Evolutionary conservation across 2,329 filamentous ascomycete genomes (phyloP).

Genomic region (Clarireedia monteithiana): DNA sequence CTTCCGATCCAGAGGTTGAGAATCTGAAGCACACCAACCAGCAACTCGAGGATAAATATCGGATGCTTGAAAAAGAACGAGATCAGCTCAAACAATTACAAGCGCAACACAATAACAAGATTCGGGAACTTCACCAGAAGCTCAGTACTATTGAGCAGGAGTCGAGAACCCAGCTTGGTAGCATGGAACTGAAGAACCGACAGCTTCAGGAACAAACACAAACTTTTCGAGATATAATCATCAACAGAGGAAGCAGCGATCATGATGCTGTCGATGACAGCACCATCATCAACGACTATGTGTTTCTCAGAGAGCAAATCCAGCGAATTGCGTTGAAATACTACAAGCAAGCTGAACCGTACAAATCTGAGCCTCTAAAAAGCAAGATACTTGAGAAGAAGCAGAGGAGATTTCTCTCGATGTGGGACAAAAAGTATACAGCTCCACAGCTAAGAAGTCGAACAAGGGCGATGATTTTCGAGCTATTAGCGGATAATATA

Average conservation of each 20-base stretch:
- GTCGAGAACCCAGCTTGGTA: background rate
- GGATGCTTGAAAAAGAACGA: background rate
- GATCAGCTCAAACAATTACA: background rate
- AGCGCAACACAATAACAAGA: background rate
- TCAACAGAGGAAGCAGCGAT: slow-evolving; percentile 2
- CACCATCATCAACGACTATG: background rate
- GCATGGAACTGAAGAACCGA: background rate
- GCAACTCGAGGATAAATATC: background rate
- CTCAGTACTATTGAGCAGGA: background rate
- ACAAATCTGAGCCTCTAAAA: background rate
- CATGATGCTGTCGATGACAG: background rate
- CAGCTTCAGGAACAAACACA: slow-evolving; percentile 4
- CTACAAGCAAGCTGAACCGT: background rate
- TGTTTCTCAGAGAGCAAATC: slow-evolving; percentile 6
- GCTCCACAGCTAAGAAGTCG: slow-evolving; percentile 1
- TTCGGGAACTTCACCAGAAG: background rate
- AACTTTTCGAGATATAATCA: slow-evolving; percentile 1
- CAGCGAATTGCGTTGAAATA: slow-evolving; percentile 4
- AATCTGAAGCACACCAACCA: background rate
- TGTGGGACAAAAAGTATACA: background rate
- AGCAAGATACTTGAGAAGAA: background rate
- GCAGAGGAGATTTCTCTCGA: background rate
- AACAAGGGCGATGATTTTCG: slow-evolving; percentile 5
- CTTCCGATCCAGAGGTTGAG: background rate
- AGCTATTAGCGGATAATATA: background rate